Evolutionary conservation across 1,139 yeast genomes (phyloP), one percentile per base, ranked within the genome.

Genomic region (Taiozyma sp.): DNA sequence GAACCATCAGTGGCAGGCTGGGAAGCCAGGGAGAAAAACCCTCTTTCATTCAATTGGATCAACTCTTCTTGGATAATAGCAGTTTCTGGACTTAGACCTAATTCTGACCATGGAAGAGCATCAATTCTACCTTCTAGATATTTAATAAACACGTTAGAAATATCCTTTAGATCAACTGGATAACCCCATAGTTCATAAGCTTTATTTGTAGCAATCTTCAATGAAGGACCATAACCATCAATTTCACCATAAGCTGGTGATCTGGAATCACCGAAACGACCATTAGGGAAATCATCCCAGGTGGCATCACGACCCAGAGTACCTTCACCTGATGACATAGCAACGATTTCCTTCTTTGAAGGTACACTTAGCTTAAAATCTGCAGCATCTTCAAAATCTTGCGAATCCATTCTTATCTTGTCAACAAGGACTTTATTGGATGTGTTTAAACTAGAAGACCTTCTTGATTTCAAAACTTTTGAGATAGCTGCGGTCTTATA

Each of bases 281-380:
- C 99, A 66, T 93, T 93, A 19, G 98, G 96, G 69, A 90, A 93
- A 64, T 93, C 99, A 73, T 93, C 99, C 99, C 99, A 93, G 3
- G 95, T 89, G 10, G 97, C 97, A 68, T 89, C 96, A 58, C 92
- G 83, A 28, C 97, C 96, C 44, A 89, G 67, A 2, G 87, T 81
- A 44, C 96, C 96, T 58, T 87, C 85, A 47, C 96, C 97, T 28
- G 87, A 79, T 50, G 95, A 86, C 41, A 89, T 89, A 8, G 92
- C 89, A 44, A 87, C 73, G 49, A 87, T 76, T 2, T 80, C 79
- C 57, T 81, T 79, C 55, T 81, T 77, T 2, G 79, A 72, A 9
- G 74, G 73, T 3, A 39, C 47, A 2, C 52, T 2, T 8, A 61
- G 45, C 46, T 57, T 57, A 51, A 54, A 54, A 13, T 40, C 52